These are phyloP conservation scores for Excoecaria cochinchinensis DNA, from an alignment of 345 rosid genomes.

Conservation along the genomic window DNA sequence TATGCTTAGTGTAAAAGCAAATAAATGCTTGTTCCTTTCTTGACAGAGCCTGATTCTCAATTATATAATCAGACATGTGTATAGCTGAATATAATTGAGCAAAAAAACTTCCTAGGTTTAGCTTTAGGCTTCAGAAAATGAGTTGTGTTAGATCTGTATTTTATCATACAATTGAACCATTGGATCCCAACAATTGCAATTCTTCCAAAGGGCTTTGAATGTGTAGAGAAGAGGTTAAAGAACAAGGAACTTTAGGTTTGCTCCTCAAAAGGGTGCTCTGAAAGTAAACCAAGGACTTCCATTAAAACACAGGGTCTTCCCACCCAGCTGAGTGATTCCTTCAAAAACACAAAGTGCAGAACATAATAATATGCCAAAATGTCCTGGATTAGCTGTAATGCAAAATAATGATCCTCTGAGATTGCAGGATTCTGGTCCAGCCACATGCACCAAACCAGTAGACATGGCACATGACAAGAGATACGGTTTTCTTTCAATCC, in stretches of 20 bases:
- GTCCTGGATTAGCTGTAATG: neutral
- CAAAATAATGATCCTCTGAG: neutral
- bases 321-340: neutral
- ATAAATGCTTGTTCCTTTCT: neutral
- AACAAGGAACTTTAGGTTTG: neutral
- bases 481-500: neutral
- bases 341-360: neutral
- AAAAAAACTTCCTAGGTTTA: too few species aligned
- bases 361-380: neutral
- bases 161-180: neutral
- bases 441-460: neutral
- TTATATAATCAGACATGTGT: neutral
- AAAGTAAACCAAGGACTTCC: neutral
- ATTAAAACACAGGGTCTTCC: neutral
- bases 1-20: neutral
- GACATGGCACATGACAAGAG: neutral
- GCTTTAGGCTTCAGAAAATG: neutral
- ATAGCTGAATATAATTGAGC: too few species aligned
- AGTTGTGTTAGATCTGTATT: neutral
- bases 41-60: neutral
- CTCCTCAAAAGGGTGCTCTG: neutral
- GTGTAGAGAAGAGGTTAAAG: neutral
- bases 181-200: neutral
- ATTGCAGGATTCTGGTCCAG: neutral
- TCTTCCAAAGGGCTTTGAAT: neutral